A percentile compares a stretch with the other conserved stretches of the same genome.
These are phyloP conservation scores for Candida awuae DNA, from an alignment of 805 yeast species.

Conservation along the genomic window DNA sequence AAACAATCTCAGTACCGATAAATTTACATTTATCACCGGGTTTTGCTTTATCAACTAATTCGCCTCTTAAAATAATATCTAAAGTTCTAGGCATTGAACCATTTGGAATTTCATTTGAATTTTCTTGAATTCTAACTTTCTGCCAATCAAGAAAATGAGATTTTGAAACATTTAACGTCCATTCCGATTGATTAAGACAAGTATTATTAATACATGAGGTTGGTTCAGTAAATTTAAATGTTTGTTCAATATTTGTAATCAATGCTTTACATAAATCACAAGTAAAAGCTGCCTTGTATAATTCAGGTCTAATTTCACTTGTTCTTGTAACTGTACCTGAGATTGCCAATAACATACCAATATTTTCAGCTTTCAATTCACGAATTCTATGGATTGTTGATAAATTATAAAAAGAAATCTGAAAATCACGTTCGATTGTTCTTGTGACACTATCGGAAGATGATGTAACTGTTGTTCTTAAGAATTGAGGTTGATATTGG, in stretches of 20 bases:
- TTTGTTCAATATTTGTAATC: conserved; percentile 85
- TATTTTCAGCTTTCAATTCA: conserved; percentile 81
- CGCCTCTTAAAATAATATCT: conserved; percentile 89
- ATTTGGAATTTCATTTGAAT: conserved; percentile 92
- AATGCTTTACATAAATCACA: conserved; percentile 84
- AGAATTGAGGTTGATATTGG: conserved; percentile 64
- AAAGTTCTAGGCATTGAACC: conserved; percentile 98
- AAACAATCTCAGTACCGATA: conserved; percentile 89
- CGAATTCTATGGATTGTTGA: conserved; percentile 80
- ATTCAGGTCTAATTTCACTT: conserved; percentile 92
- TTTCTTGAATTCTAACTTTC: conserved; percentile 89
- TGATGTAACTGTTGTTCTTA: conserved; percentile 36
- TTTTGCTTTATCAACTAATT: conserved; percentile 89
- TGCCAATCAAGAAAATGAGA: conserved; percentile 96
- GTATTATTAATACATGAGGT: conserved; percentile 81
- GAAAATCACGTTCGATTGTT: conserved; percentile 67
- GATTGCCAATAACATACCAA: conserved; percentile 76
- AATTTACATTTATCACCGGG: conserved; percentile 95
- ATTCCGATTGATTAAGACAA: conserved; percentile 77
- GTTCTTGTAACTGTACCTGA: conserved; percentile 96
- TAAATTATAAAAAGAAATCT: conserved; percentile 79
- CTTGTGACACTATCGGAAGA: conserved; percentile 33
- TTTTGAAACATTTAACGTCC: conserved; percentile 78
- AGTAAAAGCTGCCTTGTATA: conserved; percentile 75
- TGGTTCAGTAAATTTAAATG: conserved; percentile 91